Percentiles rank a stretch among this genome's conserved stretches.
Conservation (phyloP, 1,284 basidiomycete species). For the Cutaneotrichosporon dermatis region DNA sequence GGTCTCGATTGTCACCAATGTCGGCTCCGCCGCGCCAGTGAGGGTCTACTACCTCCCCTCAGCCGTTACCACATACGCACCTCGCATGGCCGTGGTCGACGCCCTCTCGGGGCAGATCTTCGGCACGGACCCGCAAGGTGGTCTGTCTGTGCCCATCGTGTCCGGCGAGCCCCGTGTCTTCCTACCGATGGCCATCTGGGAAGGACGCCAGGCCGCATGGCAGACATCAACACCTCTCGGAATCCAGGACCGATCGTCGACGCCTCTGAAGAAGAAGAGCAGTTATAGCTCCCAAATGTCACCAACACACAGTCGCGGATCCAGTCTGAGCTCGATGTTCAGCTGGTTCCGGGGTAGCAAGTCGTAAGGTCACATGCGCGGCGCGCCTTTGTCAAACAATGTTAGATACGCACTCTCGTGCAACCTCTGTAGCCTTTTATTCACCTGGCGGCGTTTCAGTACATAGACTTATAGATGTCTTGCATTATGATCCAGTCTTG, state of each 20-base stretch:
- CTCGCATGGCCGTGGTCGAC: conserved; percentile 58
- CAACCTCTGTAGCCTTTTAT: too few relatives aligned
- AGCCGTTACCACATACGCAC: conserved; percentile 49
- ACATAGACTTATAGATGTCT: too few relatives aligned
- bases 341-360: conserved; percentile 17
- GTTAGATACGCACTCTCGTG: too few relatives aligned
- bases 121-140: conserved; percentile 53
- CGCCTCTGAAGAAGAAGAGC: background rate
- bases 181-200: conserved; percentile 29
- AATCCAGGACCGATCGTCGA: background rate
- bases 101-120: conserved; percentile 57
- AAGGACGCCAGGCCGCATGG: conserved; percentile 14
- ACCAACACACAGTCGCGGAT: conserved; percentile 10
- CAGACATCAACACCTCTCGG: background rate
- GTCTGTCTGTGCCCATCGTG: conserved; percentile 35
- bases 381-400: too few relatives aligned
- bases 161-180: conserved; percentile 41
- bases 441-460: too few relatives aligned
- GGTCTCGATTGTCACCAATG: conserved; percentile 63
- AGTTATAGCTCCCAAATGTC: background rate
- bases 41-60: conserved; percentile 31
- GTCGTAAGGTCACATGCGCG: background rate
- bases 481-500: too few relatives aligned
- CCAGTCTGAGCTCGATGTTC: conserved; percentile 15
- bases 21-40: conserved; percentile 52